Percentiles rank a stretch among this genome's conserved stretches.
Evolutionary conservation across 2,329 filamentous ascomycete genomes (phyloP).

Genomic region (Niveomyces coronatus): DNA sequence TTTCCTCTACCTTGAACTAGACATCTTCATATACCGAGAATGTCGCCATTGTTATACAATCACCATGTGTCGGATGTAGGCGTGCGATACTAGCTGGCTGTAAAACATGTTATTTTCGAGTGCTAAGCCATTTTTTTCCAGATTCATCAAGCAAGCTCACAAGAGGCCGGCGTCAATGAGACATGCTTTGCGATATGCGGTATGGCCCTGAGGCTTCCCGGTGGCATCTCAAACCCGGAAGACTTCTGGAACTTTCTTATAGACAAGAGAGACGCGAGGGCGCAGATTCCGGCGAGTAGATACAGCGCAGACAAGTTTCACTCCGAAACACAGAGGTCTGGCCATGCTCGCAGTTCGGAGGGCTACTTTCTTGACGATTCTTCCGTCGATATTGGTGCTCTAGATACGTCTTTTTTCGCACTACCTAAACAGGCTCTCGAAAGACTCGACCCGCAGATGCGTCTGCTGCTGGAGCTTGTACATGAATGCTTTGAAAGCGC

Average conservation of each 20-base stretch:
- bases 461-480: conserved; percentile 25
- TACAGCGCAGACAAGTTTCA: conserved; percentile 12
- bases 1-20: too few species aligned
- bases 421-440: conserved; percentile 20
- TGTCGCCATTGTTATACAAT: too few species aligned
- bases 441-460: conserved; percentile 26
- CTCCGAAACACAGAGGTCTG: too few species aligned
- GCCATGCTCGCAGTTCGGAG: too few species aligned
- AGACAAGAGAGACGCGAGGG: conserved; percentile 7
- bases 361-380: conserved; percentile 22
- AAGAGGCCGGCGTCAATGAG: too few species aligned
- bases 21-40: too few species aligned
- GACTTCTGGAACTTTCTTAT: conserved; percentile 11
- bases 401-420: conserved; percentile 20
- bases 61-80: too few species aligned
- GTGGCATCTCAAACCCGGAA: conserved; percentile 6
- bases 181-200: conserved; percentile 13
- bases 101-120: too few species aligned
- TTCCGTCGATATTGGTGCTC: conserved; percentile 15
- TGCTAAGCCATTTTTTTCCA: too few species aligned
- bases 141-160: too few species aligned
- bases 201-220: conserved; percentile 11
- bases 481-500: conserved; percentile 26
- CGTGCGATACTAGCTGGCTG: too few species aligned
- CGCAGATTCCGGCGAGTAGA: conserved; percentile 10